Conservation (phyloP, 148 eudicot species). For the Mesembryanthemum crystallinum region DNA sequence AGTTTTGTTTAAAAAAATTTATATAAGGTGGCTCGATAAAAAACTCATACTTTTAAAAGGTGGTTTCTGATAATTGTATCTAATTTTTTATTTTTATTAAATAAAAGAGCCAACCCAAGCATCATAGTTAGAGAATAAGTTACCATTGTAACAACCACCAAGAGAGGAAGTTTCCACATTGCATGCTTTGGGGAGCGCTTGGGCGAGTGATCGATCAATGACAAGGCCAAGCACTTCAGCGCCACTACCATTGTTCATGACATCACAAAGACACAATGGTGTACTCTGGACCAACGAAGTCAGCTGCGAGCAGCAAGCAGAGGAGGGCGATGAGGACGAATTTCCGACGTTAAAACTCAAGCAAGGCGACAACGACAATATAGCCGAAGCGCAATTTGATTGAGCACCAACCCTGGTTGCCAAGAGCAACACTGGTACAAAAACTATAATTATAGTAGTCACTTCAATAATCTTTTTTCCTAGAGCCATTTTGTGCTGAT, state of each 20-base stretch:
- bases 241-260: slow-evolving; percentile 42
- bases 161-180: slow-evolving; percentile 11
- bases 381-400: slow-evolving; percentile 24
- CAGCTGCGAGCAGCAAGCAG: slow-evolving; percentile 48
- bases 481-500: slow-evolving; percentile 6
- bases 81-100: too few relatives aligned
- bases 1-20: too few relatives aligned
- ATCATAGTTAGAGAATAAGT: too few relatives aligned
- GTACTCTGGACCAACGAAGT: slow-evolving; percentile 36
- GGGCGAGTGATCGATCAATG: slow-evolving; percentile 18
- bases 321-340: slow-evolving; percentile 39
- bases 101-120: too few relatives aligned
- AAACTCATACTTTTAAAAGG: too few relatives aligned
- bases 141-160: slow-evolving; percentile 21
- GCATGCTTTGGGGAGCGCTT: slow-evolving; percentile 27
- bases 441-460: too few relatives aligned
- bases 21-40: too few relatives aligned
- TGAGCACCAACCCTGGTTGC: slow-evolving; percentile 14
- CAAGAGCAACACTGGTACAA: neutral
- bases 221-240: slow-evolving; percentile 20
- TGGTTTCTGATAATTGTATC: too few relatives aligned
- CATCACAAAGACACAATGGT: slow-evolving; percentile 49
- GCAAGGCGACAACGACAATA: slow-evolving; percentile 37
- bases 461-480: neutral
- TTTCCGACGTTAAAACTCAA: slow-evolving; percentile 31